Conservation (phyloP, 2,329 filamentous ascomycete genomes). For the Orbilia quercus region DNA sequence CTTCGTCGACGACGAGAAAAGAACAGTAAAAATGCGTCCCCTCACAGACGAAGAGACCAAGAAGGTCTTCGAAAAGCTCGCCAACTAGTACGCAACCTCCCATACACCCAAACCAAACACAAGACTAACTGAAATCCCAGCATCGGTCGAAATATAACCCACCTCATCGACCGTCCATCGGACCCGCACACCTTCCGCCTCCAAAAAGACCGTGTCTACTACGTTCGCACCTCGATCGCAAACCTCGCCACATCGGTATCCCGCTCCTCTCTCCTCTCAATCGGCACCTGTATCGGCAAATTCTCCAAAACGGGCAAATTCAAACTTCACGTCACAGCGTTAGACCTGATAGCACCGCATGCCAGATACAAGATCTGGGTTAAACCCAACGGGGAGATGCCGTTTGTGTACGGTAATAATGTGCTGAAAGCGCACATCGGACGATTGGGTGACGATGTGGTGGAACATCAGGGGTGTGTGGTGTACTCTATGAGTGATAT, state of each 20-base stretch:
- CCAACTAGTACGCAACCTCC: slow-evolving; percentile 84
- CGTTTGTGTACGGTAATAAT: slow-evolving; percentile 93
- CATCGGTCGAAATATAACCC: slow-evolving; percentile 69
- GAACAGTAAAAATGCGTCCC: slow-evolving; percentile 74
- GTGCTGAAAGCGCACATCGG: slow-evolving; percentile 85
- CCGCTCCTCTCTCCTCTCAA: slow-evolving; percentile 81
- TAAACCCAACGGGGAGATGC: slow-evolving; percentile 95
- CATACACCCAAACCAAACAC: slow-evolving; percentile 68
- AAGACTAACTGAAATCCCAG: slow-evolving; percentile 62
- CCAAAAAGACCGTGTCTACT: slow-evolving; percentile 86
- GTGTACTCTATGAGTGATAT: slow-evolving; percentile 93
- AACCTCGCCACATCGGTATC: slow-evolving; percentile 90
- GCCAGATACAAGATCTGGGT: slow-evolving; percentile 98
- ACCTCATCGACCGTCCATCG: slow-evolving; percentile 74
- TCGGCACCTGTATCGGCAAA: slow-evolving; percentile 93
- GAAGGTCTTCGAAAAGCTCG: slow-evolving; percentile 89
- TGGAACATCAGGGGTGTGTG: slow-evolving; percentile 90
- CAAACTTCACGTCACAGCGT: slow-evolving; percentile 88
- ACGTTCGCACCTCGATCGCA: slow-evolving; percentile 86
- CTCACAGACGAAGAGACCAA: slow-evolving; percentile 75
- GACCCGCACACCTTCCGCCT: slow-evolving; percentile 89
- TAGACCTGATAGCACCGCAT: slow-evolving; percentile 88
- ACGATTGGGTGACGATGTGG: slow-evolving; percentile 88
- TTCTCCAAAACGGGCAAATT: slow-evolving; percentile 98
- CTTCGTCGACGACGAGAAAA: too few species aligned